phyloP scores from a whole-genome alignment of 352 stramenopile genomes.

The Pythium vanterpoolii region DNA sequence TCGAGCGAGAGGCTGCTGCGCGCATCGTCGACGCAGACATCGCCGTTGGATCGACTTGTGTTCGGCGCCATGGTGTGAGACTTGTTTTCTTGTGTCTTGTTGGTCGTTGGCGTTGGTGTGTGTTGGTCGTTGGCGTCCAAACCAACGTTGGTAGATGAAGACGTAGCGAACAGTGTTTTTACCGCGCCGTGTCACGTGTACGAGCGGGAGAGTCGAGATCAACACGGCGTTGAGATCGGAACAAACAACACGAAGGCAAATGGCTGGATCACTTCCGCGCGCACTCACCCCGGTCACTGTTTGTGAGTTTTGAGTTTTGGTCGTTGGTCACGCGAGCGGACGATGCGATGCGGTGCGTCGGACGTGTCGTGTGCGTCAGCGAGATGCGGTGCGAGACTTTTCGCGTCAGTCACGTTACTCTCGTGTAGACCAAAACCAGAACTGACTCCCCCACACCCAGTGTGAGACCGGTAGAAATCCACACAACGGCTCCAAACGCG shows the following conservation, averaged over 20 bases:
- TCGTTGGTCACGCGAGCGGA: constrained; percentile 5
- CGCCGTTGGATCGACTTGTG: constrained; percentile 33
- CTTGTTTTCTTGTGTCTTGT: not conserved
- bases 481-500: not conserved
- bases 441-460: constrained; percentile 40
- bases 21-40: constrained; percentile 65
- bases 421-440: constrained; percentile 51
- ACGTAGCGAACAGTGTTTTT: not conserved
- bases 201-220: not conserved
- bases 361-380: constrained; percentile 13
- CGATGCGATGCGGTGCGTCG: constrained; percentile 2
- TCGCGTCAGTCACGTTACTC: constrained; percentile 4
- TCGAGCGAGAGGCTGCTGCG: constrained; percentile 50
- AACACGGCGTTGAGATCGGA: not conserved
- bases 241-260: not conserved
- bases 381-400: constrained; percentile 4
- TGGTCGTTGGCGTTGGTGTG: not conserved
- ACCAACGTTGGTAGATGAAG: not conserved
- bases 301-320: constrained; percentile 18
- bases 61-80: constrained; percentile 54
- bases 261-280: not conserved
- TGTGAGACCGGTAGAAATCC: not conserved
- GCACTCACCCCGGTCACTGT: not conserved
- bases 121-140: not conserved
- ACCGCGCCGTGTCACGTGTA: not conserved